Base-by-base conservation (phyloP, 2,329 filamentous ascomycete genomes). In the Amesomyces nigricolor region DNA sequence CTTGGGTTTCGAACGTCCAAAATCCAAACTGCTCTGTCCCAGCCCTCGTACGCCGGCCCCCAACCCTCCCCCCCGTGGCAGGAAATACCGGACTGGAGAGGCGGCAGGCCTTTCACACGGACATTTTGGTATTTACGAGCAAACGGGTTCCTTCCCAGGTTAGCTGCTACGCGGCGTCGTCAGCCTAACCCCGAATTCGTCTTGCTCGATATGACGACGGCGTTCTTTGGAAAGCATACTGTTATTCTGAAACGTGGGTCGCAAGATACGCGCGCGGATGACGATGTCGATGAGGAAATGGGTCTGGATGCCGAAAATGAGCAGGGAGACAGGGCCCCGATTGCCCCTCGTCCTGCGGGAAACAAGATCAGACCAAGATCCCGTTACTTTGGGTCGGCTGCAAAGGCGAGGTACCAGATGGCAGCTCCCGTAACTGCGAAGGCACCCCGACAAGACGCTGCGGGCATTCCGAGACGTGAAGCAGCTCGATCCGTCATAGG, bases 191-290 rank as follows among this genome's bases (percentile, higher is more conserved):
- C 47, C 26, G 37, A 57, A 54, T 57, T 50, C 37, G 37, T 57
- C 43, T 51, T 57, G 35, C 47, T 53, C 50, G 55, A 57, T 52
- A 57, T 57, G 26, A 37, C 38, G 19, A 50, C 46, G 26, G 46
- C 50, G 30, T 57, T 57, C 51, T 57, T 57, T 51, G 19, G 46
- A 47, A 57, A 53, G 48, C 22, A 51, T 52, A 56, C 48, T 47
- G 3, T 48, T n/a, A 13, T 56, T 56, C 43, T 56, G 3, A 51
- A 56, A 47, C 37, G 17, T 22, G 17, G 26, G 26, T 43, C 43
- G 44, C 5, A 56, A 48, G 43, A 56, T 52, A 50, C 42, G 40
- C 13, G 40, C 6, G 13, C n/a, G 19, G 47, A 22, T n/a, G n/a
- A n/a, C n/a, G n/a, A 37, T 49, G 26, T 47, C 19, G 45, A 37